These are phyloP conservation scores for Amyloporia xantha DNA, from an alignment of 768 basidiomycete genomes.

Conservation along the genomic window DNA sequence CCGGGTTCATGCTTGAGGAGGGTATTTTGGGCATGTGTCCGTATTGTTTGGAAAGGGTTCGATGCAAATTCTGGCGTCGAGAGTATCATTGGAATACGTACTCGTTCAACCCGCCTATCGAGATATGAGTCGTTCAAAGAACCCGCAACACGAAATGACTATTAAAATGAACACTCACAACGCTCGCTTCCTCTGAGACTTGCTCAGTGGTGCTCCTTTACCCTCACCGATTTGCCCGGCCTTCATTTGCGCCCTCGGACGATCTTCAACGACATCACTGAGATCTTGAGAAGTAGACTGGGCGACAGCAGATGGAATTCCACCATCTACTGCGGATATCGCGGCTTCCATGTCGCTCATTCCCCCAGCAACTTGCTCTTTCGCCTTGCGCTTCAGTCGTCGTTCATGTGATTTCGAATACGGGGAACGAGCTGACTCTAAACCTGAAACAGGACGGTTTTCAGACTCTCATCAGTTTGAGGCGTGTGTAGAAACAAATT, in stretches of 20 bases:
- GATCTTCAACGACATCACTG: constrained; percentile 13
- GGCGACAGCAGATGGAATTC: constrained; percentile 16
- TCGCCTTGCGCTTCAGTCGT: constrained; percentile 63
- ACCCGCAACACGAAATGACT: neutral
- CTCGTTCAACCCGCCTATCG: constrained; percentile 54
- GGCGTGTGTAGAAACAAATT: too few species aligned
- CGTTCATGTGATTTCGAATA: constrained; percentile 71
- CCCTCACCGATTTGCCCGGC: constrained; percentile 63
- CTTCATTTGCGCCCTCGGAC: constrained; percentile 24
- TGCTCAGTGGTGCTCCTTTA: constrained; percentile 48
- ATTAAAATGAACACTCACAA: constrained; percentile 44
- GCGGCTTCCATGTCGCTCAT: constrained; percentile 35
- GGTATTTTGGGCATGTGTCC: constrained; percentile 75
- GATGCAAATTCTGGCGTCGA: constrained; percentile 56
- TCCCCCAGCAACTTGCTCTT: constrained; percentile 31
- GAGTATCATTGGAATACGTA: constrained; percentile 65
- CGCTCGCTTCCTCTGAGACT: constrained; percentile 56
- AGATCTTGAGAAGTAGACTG: constrained; percentile 8
- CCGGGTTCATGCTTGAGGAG: constrained; percentile 43
- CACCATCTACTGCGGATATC: constrained; percentile 46
- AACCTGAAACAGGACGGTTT: too few species aligned
- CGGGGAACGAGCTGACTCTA: constrained; percentile 43
- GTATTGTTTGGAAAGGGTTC: constrained; percentile 74
- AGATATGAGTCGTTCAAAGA: neutral
- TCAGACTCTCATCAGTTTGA: too few species aligned